phyloP scores from a whole-genome alignment of 2,329 filamentous ascomycete species.

The Salinomyces thailandicus region DNA sequence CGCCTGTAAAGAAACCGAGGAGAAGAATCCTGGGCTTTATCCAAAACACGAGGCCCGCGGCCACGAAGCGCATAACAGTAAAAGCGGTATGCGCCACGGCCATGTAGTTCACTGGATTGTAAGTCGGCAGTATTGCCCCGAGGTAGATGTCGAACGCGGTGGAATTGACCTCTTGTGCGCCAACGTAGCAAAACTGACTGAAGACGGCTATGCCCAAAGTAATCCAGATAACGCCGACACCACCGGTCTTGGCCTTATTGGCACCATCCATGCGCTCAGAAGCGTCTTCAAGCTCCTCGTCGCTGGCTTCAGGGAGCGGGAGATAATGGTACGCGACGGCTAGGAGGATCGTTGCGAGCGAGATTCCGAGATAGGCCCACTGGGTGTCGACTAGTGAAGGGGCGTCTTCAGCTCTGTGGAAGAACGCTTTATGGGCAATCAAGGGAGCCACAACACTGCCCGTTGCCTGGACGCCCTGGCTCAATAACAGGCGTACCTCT shows the following conservation, averaged over 20 bases:
- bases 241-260: slow-evolving; percentile 36
- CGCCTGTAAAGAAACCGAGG: slow-evolving; percentile 41
- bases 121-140: slow-evolving; percentile 26
- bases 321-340: slow-evolving; percentile 52
- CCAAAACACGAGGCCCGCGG: slow-evolving; percentile 43
- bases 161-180: slow-evolving; percentile 48
- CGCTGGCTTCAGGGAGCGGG: slow-evolving; percentile 51
- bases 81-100: slow-evolving; percentile 49
- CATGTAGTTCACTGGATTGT: slow-evolving; percentile 33
- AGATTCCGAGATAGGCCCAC: slow-evolving; percentile 55
- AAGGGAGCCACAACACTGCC: slow-evolving; percentile 50
- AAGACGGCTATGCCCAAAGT: slow-evolving; percentile 46
- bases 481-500: slow-evolving; percentile 50
- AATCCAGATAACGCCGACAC: slow-evolving; percentile 44
- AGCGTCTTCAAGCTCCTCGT: slow-evolving; percentile 48
- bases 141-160: slow-evolving; percentile 40
- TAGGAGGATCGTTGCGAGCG: slow-evolving; percentile 48
- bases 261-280: slow-evolving; percentile 42
- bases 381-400: slow-evolving; percentile 49
- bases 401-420: slow-evolving; percentile 37
- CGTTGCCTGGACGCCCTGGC: slow-evolving; percentile 51
- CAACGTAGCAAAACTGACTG: slow-evolving; percentile 51
- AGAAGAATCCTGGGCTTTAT: slow-evolving; percentile 51
- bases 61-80: slow-evolving; percentile 47
- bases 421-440: slow-evolving; percentile 49